These are phyloP conservation scores for Neurospora cerealis DNA, from an alignment of 495 filamentous ascomycete species.

Conservation along the genomic window DNA sequence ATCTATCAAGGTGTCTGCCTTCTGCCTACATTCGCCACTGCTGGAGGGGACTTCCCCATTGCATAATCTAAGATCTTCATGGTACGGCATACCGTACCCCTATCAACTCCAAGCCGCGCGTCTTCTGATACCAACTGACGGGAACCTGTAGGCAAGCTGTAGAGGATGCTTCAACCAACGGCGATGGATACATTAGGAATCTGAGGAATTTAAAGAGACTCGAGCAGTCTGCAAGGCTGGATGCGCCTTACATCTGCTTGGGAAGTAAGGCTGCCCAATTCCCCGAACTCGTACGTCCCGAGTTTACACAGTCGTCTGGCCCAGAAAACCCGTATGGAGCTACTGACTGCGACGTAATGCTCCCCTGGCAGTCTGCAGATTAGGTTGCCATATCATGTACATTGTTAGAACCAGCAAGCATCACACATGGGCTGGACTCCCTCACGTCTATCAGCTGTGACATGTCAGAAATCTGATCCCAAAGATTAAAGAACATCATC, in stretches of 20 bases:
- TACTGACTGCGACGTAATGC: background rate
- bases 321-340: background rate
- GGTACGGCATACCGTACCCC: background rate
- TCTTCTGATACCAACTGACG: background rate
- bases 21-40: background rate
- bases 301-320: background rate
- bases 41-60: background rate
- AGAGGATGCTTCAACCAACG: background rate
- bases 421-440: no score
- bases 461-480: no score
- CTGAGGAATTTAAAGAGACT: background rate
- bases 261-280: background rate
- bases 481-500: no score
- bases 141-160: background rate
- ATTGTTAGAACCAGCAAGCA: no score
- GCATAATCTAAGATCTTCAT: background rate
- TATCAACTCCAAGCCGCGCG: background rate
- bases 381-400: no score
- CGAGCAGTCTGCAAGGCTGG: background rate
- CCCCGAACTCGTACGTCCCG: background rate
- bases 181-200: background rate
- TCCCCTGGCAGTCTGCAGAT: background rate
- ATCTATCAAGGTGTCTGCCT: no score
- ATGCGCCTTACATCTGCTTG: background rate
- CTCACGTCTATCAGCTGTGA: background rate